Conservation (phyloP, 1,139 yeast species). For the Arxiozyma heterogenica region DNA sequence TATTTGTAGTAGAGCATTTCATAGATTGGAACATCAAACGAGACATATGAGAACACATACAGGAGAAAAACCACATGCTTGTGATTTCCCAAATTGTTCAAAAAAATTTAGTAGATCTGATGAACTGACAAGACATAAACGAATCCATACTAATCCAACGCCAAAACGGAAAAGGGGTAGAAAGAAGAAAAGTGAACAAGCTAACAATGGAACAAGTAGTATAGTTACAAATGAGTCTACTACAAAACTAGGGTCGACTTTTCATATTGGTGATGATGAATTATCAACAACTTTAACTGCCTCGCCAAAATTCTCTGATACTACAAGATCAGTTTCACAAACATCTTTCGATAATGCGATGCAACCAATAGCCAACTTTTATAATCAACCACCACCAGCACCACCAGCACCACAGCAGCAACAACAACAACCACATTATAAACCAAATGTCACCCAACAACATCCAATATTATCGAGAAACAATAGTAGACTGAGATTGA, state of each 20-base stretch:
- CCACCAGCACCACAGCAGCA: not conserved
- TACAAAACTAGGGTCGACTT: conserved; percentile 1
- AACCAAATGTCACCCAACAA: conserved; percentile 6
- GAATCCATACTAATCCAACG: conserved; percentile 52
- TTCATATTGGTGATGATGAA: conserved; percentile 8
- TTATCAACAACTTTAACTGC: not conserved
- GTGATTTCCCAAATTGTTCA: conserved; percentile 57
- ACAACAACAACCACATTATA: conserved; percentile 8
- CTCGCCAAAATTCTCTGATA: conserved; percentile 1
- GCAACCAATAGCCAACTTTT: not conserved
- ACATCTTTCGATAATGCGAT: not conserved
- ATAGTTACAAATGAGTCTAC: not conserved
- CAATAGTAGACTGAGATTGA: conserved; percentile 18
- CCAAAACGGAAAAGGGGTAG: conserved; percentile 47
- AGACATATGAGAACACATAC: conserved; percentile 66
- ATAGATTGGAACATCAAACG: conserved; percentile 58
- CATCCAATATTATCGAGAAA: conserved; percentile 3
- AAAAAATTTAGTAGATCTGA: conserved; percentile 61
- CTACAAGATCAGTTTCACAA: not conserved
- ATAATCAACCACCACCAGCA: not conserved
- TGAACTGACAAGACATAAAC: conserved; percentile 57
- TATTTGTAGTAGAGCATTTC: conserved; percentile 54
- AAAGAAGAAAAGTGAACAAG: conserved; percentile 27
- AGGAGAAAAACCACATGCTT: conserved; percentile 67
- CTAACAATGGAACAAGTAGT: not conserved